Percentiles rank a stretch among this genome's conserved stretches.
Evolutionary conservation across 441 rosid genomes (phyloP).

Genomic region (Melastoma candidum): DNA sequence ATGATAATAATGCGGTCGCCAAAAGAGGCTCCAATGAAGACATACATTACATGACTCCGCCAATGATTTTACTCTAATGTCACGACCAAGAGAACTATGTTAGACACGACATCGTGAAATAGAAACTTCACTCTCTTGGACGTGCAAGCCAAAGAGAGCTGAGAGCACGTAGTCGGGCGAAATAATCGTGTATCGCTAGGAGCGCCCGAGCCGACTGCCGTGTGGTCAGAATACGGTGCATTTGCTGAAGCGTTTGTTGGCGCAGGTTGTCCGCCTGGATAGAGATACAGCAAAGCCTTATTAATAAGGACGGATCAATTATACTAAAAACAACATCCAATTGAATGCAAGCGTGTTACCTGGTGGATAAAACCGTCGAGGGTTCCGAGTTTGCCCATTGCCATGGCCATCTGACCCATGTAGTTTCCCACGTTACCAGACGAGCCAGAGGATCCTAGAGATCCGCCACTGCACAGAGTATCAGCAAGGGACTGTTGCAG

Average conservation of each 20-base stretch:
- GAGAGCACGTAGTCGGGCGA: constrained; percentile 11
- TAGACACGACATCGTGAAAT: too few relatives aligned
- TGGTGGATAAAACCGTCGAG: constrained; percentile 14
- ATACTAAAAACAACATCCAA: neutral
- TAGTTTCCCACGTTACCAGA: constrained; percentile 19
- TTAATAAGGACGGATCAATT: neutral
- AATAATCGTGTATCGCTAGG: constrained; percentile 11
- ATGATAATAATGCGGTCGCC: too few relatives aligned
- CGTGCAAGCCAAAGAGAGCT: constrained; percentile 15
- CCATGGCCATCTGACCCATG: constrained; percentile 24
- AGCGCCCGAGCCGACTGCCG: constrained; percentile 16
- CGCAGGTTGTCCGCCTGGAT: constrained; percentile 14
- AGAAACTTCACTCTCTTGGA: constrained; percentile 4
- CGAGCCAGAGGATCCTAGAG: constrained; percentile 9
- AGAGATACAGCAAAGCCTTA: neutral
- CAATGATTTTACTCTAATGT: too few relatives aligned
- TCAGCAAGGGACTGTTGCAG: constrained; percentile 15
- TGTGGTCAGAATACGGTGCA: constrained; percentile 14
- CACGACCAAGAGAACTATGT: too few relatives aligned
- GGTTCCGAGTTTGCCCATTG: constrained; percentile 19
- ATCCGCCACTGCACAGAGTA: constrained; percentile 7
- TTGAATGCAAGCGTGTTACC: constrained; percentile 3
- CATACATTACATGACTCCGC: too few relatives aligned
- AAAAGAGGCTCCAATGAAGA: too few relatives aligned
- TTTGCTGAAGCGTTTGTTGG: constrained; percentile 11